Evolutionary conservation across 1,284 basidiomycete species (phyloP).

Genomic region (Cyathus olla): DNA sequence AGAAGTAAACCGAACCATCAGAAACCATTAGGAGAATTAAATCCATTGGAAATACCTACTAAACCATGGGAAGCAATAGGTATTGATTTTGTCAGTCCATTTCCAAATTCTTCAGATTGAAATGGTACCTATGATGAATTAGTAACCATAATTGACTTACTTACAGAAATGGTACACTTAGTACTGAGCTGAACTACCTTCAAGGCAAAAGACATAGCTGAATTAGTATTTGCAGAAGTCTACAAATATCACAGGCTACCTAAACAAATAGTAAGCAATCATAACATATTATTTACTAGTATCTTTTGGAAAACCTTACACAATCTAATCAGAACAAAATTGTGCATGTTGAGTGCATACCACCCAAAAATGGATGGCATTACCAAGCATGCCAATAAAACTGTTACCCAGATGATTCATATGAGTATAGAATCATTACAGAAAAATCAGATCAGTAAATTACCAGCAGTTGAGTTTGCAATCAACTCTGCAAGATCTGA

Average conservation of each 20-base stretch:
- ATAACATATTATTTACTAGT: conserved; percentile 51
- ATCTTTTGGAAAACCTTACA: conserved; percentile 51
- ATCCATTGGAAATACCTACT: conserved; percentile 32
- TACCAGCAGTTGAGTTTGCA: conserved; percentile 29
- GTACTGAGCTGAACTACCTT: conserved; percentile 36
- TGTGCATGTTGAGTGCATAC: conserved; percentile 50
- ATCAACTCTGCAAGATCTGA: conserved; percentile 36
- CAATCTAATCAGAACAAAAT: conserved; percentile 23
- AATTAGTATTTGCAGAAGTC: conserved; percentile 44
- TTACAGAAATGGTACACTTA: conserved; percentile 44
- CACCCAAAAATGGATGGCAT: conserved; percentile 46
- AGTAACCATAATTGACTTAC: conserved; percentile 41
- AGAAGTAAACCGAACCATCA: conserved; percentile 28
- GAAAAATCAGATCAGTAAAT: conserved; percentile 22
- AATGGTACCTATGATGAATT: conserved; percentile 20
- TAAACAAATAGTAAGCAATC: conserved; percentile 47
- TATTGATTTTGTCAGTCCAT: conserved; percentile 43
- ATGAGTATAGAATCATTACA: conserved; percentile 20
- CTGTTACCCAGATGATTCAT: conserved; percentile 21
- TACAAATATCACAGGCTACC: conserved; percentile 51
- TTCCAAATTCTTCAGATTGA: conserved; percentile 15
- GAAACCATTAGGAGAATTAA: conserved; percentile 38
- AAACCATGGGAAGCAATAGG: conserved; percentile 45
- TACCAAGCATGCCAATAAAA: not conserved
- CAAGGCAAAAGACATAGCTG: conserved; percentile 42